A percentile compares a stretch with the other conserved stretches of the same genome.
phyloP scores from a whole-genome alignment of 371 early-diverging fungal genomes.

The Mortierella sp. region DNA sequence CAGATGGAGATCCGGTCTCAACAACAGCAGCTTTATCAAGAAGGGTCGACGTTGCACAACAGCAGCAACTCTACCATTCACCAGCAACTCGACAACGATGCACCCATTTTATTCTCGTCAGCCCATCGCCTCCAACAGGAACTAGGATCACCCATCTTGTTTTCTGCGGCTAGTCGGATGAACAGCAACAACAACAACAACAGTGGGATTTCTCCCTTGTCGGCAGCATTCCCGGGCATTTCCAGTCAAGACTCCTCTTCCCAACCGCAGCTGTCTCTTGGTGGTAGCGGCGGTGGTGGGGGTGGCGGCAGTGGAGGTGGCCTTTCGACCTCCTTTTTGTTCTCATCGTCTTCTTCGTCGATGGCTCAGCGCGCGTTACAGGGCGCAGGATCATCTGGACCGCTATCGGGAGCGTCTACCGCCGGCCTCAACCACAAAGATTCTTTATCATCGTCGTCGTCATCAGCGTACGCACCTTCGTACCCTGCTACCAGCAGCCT shows the following conservation, averaged over 20 bases:
- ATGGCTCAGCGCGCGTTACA: not conserved
- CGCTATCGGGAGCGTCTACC: not conserved
- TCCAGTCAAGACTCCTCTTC: not conserved
- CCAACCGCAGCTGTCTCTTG: not conserved
- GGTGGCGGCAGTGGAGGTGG: not conserved
- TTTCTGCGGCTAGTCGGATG: constrained; percentile 38
- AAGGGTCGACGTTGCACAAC: not conserved
- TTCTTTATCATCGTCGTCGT: not conserved
- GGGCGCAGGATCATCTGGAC: not conserved
- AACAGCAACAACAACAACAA: constrained; percentile 12
- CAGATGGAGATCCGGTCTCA: not conserved
- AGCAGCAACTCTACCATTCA: not conserved
- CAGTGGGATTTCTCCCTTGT: constrained; percentile 8
- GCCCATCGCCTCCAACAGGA: constrained; percentile 36
- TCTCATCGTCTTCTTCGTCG: not conserved
- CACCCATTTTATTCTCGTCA: constrained; percentile 39
- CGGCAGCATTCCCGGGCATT: not conserved
- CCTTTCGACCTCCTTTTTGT: not conserved
- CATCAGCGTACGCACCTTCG: not conserved
- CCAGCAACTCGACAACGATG: not conserved
- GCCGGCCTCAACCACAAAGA: not conserved
- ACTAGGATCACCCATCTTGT: constrained; percentile 32
- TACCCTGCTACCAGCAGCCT: constrained; percentile 25
- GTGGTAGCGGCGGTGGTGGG: too few species aligned
- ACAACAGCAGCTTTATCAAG: constrained; percentile 6